These are phyloP conservation scores for Pistacia vera DNA, from an alignment of 345 rosid species.

Conservation along the genomic window DNA sequence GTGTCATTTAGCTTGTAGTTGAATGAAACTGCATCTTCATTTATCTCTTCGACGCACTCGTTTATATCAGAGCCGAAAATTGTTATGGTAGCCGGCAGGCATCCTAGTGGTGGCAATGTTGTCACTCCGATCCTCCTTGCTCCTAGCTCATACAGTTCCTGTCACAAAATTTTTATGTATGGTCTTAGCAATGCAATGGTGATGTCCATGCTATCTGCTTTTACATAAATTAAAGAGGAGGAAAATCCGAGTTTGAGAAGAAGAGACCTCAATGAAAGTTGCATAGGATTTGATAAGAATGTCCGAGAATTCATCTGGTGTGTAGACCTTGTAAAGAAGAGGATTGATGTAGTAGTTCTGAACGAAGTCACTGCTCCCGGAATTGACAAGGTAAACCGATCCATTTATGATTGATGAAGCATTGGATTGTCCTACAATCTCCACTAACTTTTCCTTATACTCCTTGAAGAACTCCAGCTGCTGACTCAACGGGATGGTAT, in stretches of 20 bases:
- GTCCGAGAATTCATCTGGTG: slow-evolving; percentile 82
- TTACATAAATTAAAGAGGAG: neutral
- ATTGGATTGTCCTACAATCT: slow-evolving; percentile 54
- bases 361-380: slow-evolving; percentile 88
- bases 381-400: slow-evolving; percentile 60
- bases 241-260: neutral
- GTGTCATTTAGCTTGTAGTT: slow-evolving; percentile 75
- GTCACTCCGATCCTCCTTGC: slow-evolving; percentile 93
- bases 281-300: slow-evolving; percentile 58
- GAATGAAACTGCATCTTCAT: slow-evolving; percentile 64
- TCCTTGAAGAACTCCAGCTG: slow-evolving; percentile 75
- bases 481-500: slow-evolving; percentile 60
- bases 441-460: slow-evolving; percentile 46
- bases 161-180: neutral
- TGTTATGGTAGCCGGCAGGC: slow-evolving; percentile 86
- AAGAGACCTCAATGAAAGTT: slow-evolving; percentile 62
- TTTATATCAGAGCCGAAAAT: slow-evolving; percentile 67
- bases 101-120: slow-evolving; percentile 79
- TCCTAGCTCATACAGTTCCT: slow-evolving; percentile 68
- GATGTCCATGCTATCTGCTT: neutral
- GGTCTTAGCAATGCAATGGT: neutral
- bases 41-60: slow-evolving; percentile 60
- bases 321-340: slow-evolving; percentile 64
- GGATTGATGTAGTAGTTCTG: slow-evolving; percentile 91
- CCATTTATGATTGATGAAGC: slow-evolving; percentile 68